Evolutionary conservation across 78 protist species (phyloP).

Genomic region (Dictyostelium citrinum): DNA sequence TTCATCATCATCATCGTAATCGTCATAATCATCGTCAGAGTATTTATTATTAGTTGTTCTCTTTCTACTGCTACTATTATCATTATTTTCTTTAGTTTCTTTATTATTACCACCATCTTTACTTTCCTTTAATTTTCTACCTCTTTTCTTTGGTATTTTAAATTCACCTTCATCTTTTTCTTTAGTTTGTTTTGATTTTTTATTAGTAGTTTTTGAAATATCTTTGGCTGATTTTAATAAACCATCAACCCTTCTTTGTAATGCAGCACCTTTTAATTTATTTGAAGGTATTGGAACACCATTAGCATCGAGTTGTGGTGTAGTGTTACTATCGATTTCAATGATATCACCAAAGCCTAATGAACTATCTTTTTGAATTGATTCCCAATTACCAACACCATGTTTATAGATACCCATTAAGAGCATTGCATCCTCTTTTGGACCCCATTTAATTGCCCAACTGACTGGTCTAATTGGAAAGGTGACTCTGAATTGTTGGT

Average conservation of each 20-base stretch:
- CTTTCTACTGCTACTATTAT: neutral
- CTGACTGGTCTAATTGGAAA: conserved; percentile 50
- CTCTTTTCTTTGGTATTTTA: conserved; percentile 18
- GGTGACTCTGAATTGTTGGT: conserved; percentile 45
- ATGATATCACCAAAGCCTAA: conserved; percentile 51
- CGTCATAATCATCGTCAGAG: conserved; percentile 13
- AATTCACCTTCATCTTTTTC: neutral
- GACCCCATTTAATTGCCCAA: conserved; percentile 71
- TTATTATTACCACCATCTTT: neutral
- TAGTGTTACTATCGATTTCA: neutral
- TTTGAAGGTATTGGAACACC: neutral
- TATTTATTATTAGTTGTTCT: neutral
- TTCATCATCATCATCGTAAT: neutral
- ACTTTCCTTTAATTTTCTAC: neutral
- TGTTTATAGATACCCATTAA: conserved; percentile 59
- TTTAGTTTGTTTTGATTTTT: neutral
- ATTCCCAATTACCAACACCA: conserved; percentile 78
- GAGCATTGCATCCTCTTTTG: conserved; percentile 77
- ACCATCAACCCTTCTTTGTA: conserved; percentile 51
- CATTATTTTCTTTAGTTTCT: neutral
- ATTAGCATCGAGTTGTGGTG: neutral
- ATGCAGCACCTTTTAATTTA: conserved; percentile 51
- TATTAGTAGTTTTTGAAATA: neutral
- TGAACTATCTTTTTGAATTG: conserved; percentile 56
- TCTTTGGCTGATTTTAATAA: conserved; percentile 65